These are phyloP conservation scores for Mortierella sp. DNA, from an alignment of 371 early-diverging fungal genomes.

Conservation along the genomic window DNA sequence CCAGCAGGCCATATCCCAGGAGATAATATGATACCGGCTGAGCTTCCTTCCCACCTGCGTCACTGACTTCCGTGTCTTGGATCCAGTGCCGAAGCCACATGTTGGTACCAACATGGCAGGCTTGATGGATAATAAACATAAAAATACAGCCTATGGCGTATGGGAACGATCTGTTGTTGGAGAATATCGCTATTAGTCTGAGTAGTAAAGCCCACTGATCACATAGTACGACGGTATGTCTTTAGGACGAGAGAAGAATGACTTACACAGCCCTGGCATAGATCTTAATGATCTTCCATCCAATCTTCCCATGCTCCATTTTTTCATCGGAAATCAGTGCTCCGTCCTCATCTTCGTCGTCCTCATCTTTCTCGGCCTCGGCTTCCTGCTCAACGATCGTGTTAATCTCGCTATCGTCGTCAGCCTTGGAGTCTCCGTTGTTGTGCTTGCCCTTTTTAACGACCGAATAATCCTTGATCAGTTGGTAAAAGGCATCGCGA, in stretches of 20 bases:
- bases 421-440: conserved; percentile 1
- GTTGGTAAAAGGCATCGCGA: conserved; percentile 55
- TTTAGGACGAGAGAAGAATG: not conserved
- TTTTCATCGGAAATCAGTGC: conserved; percentile 78
- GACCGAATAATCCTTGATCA: conserved; percentile 56
- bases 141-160: not conserved
- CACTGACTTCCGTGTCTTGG: conserved; percentile 54
- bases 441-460: not conserved
- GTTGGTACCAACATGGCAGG: conserved; percentile 27
- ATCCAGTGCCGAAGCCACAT: conserved; percentile 82
- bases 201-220: too few species aligned
- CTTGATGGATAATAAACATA: not conserved
- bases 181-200: too few species aligned
- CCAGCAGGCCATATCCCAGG: too few species aligned
- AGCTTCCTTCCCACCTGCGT: conserved; percentile 35
- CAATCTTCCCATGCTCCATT: conserved; percentile 84
- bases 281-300: conserved; percentile 69
- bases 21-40: not conserved
- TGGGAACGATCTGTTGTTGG: conserved; percentile 56
- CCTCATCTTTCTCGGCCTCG: not conserved
- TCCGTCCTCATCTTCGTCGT: conserved; percentile 20
- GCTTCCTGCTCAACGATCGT: not conserved
- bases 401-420: conserved; percentile 2
- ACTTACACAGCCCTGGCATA: conserved; percentile 82
- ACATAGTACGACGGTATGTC: too few species aligned